Conservation (phyloP, 345 rosid genomes). For the Salix purpurea region DNA sequence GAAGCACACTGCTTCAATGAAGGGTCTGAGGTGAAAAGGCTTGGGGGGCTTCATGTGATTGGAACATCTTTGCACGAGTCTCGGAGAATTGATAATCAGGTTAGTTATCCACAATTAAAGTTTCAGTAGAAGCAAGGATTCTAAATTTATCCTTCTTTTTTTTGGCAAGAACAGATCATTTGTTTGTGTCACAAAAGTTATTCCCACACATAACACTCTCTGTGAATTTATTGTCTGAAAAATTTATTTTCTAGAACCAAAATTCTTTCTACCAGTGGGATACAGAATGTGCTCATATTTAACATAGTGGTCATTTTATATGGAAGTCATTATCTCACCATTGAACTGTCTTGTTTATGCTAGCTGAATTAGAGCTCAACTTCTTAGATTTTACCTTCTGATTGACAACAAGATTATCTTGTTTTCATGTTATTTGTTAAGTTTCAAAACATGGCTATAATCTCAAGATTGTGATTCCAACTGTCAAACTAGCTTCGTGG, state of each 20-base stretch:
- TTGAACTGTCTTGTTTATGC: background rate
- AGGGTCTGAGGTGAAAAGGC: constrained; percentile 89
- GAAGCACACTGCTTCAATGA: constrained; percentile 76
- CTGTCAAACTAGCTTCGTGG: constrained; percentile 71
- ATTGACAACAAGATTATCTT: constrained; percentile 1
- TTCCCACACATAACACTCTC: no score
- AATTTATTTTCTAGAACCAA: no score
- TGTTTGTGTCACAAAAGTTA: background rate
- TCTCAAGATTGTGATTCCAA: background rate
- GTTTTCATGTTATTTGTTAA: background rate
- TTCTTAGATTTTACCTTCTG: background rate
- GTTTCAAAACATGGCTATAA: constrained; percentile 8
- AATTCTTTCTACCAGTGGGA: no score
- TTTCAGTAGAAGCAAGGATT: background rate
- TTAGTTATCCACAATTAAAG: constrained; percentile 21
- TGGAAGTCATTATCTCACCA: background rate
- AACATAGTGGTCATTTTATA: background rate
- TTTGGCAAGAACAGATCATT: background rate
- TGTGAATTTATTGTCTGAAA: no score
- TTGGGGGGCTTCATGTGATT: constrained; percentile 94
- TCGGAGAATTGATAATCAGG: constrained; percentile 97
- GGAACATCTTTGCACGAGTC: constrained; percentile 97
- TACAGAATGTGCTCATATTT: background rate
- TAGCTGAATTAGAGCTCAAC: constrained; percentile 3
- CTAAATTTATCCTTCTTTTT: background rate